A percentile compares a stretch with the other conserved stretches of the same genome.
These are phyloP conservation scores for Cyanodermella asteris DNA, from an alignment of 2,329 filamentous ascomycete genomes.

Conservation along the genomic window DNA sequence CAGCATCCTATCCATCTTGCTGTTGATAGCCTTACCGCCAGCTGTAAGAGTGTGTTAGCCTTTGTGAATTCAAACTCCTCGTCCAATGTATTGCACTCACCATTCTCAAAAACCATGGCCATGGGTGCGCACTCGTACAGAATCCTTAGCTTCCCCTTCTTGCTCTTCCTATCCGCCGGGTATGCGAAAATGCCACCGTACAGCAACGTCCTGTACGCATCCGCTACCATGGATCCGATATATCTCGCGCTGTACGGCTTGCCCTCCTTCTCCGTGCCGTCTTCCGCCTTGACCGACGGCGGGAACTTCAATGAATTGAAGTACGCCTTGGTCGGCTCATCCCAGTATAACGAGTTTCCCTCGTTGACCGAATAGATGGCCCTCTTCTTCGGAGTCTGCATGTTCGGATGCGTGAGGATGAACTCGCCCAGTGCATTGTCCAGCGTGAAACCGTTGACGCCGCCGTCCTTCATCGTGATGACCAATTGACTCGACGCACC, in stretches of 20 bases:
- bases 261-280: slow-evolving; percentile 20
- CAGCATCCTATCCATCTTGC: slow-evolving; percentile 77
- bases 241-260: slow-evolving; percentile 93
- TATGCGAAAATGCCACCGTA: slow-evolving; percentile 98
- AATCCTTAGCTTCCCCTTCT: slow-evolving; percentile 93
- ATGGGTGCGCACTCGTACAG: slow-evolving; percentile 97
- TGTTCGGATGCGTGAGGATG: slow-evolving; percentile 90
- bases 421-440: slow-evolving; percentile 96
- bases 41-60: slow-evolving; percentile 26
- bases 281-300: slow-evolving; percentile 31
- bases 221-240: slow-evolving; percentile 95
- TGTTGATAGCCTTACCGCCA: slow-evolving; percentile 79
- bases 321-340: slow-evolving; percentile 67
- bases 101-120: slow-evolving; percentile 98
- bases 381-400: slow-evolving; percentile 61
- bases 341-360: slow-evolving; percentile 95
- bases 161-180: slow-evolving; percentile 91
- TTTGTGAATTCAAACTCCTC: neutral
- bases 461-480: slow-evolving; percentile 82
- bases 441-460: slow-evolving; percentile 92
- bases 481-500: slow-evolving; percentile 90
- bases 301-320: slow-evolving; percentile 76
- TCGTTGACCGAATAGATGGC: slow-evolving; percentile 97
- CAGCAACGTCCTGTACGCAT: slow-evolving; percentile 83
- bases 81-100: slow-evolving; percentile 28